These are phyloP conservation scores for Claviceps digitariae DNA, from an alignment of 2,329 filamentous ascomycete species.

Conservation along the genomic window DNA sequence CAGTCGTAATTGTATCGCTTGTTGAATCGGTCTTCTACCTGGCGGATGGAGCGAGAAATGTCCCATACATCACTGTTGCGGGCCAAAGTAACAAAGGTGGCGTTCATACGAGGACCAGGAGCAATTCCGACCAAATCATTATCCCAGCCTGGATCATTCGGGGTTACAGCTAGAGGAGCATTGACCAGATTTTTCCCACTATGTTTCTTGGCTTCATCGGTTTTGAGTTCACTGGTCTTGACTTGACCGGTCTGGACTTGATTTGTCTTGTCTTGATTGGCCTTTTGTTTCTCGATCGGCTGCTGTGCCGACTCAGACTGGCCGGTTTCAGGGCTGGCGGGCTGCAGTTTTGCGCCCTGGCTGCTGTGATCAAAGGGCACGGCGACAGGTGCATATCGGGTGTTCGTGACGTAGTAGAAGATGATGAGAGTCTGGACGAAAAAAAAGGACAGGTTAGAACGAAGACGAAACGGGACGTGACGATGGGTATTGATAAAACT, in stretches of 20 bases:
- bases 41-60: conserved; percentile 86
- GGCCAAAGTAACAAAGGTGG: conserved; percentile 91
- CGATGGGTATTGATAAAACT: background rate
- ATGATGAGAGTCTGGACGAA: conserved; percentile 45
- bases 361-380: conserved; percentile 7
- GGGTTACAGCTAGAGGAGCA: conserved; percentile 37
- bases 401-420: conserved; percentile 67
- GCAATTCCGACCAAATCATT: conserved; percentile 37
- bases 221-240: conserved; percentile 11
- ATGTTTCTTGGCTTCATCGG: conserved; percentile 11
- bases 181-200: conserved; percentile 13
- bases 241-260: too few relatives aligned
- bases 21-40: conserved; percentile 97
- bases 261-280: too few relatives aligned
- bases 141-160: conserved; percentile 38
- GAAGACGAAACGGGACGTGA: background rate
- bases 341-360: background rate
- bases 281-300: conserved; percentile 8
- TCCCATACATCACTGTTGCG: conserved; percentile 94
- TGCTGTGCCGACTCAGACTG: conserved; percentile 2
- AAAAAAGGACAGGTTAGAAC: background rate
- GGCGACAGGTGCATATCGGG: conserved; percentile 30
- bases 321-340: background rate
- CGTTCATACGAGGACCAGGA: conserved; percentile 72
- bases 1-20: conserved; percentile 94